Base-by-base conservation (phyloP, 148 eudicot genomes). In the Hydrangea macrophylla region DNA sequence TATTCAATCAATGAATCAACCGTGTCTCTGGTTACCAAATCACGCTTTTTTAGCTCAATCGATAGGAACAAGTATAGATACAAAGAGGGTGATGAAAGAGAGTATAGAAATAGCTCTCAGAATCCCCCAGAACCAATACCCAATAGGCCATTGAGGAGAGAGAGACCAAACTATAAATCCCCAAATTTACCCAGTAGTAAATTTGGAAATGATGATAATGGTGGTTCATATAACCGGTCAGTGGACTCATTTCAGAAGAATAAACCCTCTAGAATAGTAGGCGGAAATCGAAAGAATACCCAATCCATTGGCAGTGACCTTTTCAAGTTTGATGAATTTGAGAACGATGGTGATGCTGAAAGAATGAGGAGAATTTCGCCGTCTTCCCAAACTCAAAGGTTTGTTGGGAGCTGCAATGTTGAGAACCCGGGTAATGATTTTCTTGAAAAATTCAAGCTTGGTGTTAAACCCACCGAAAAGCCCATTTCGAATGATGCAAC, bases 381-480 rank as follows among this genome's bases (percentile, higher is more conserved):
- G 18, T 25, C 31, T 13, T 27, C 60, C 7, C 24, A 18, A 17
- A 15, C 51, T 23, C 72, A 67, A 45, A 40, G 70, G 44, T 78
- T 83, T 77, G 76, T 36, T 40, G 70, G 33, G n/a, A n/a, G n/a
- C n/a, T n/a, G n/a, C 66, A 40, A 25, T 48, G 72, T 61, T 68
- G 56, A 54, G 57, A 68, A 71, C 31, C 35, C 61, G 40, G 78
- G 67, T 30, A 59, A 71, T 35, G 80, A 90, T 66, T 90, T 88
- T 58, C 94, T 90, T 27, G 90, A 86, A 64, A 85, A 79, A 55
- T 93, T 88, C 65, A 88, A 79, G 86, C 85, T 90, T 28, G 83
- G 85, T 53, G 79, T 76, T 23, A 27, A 73, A 10, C 48, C 28
- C 42, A 9, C 36, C 31, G 73, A 65, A 54, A 53, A 71, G 15